Percentiles rank a stretch among this genome's conserved stretches.
phyloP scores from a whole-genome alignment of 768 basidiomycete species.

The Termitomyces sp. region DNA sequence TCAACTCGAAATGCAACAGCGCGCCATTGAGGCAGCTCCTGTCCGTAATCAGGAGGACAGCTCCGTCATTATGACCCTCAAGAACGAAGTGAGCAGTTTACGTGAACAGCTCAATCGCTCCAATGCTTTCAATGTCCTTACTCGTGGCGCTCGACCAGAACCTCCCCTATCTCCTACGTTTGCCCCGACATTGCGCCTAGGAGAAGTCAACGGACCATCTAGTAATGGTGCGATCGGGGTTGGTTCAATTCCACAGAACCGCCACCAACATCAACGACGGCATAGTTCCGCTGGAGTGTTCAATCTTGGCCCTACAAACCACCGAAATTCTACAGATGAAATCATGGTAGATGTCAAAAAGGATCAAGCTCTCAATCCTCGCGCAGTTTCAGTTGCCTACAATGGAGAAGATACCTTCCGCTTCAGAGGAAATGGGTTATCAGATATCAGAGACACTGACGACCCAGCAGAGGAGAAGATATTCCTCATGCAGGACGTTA shows the following conservation, averaged over 20 bases:
- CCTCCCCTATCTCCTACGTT: constrained; percentile 83
- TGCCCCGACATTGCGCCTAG: constrained; percentile 65
- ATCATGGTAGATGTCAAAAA: constrained; percentile 69
- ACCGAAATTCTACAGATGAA: constrained; percentile 74
- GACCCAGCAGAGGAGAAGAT: constrained; percentile 96
- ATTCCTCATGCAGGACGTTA: constrained; percentile 84
- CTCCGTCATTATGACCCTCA: constrained; percentile 82
- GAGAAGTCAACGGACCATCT: constrained; percentile 37
- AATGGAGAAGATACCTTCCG: constrained; percentile 77
- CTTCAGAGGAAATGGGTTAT: constrained; percentile 57
- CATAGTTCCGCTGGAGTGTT: constrained; percentile 86
- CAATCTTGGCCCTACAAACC: constrained; percentile 49
- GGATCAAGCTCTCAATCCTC: constrained; percentile 64
- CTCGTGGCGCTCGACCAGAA: constrained; percentile 63
- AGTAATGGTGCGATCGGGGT: constrained; percentile 18
- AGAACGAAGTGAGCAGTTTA: constrained; percentile 86
- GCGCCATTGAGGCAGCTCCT: constrained; percentile 57
- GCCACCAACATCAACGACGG: constrained; percentile 80
- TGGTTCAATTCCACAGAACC: constrained; percentile 24
- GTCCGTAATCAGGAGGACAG: constrained; percentile 73
- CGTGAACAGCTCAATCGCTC: constrained; percentile 95
- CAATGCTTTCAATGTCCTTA: constrained; percentile 87
- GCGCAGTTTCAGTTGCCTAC: constrained; percentile 86
- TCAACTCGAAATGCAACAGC: constrained; percentile 74
- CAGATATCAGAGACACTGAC: constrained; percentile 72